Percentiles rank a stretch among this genome's conserved stretches.
phyloP scores from a whole-genome alignment of 331 rosid species.

The Rosa hybrid region DNA sequence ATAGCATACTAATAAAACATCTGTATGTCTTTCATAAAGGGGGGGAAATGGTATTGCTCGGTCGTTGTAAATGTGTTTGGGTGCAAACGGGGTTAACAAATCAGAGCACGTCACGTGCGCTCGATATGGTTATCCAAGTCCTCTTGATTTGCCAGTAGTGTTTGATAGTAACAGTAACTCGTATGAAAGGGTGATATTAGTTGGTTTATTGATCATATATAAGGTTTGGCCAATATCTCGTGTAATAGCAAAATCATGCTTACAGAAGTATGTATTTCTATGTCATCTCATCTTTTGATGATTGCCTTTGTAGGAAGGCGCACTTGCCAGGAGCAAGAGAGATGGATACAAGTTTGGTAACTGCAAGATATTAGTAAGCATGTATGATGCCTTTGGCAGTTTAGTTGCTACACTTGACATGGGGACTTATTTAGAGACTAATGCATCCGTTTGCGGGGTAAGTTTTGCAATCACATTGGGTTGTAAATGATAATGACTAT shows the following conservation, averaged over 20 bases:
- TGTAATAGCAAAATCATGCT: not conserved
- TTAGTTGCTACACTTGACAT: not conserved
- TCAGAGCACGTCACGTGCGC: not conserved
- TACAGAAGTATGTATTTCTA: not conserved
- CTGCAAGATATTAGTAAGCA: not conserved
- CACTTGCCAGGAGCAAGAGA: conserved; percentile 8
- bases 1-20: not conserved
- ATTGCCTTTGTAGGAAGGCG: conserved; percentile 6
- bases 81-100: not conserved
- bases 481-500: no score
- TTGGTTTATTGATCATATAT: not conserved
- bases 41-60: not conserved
- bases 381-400: conserved; percentile 19
- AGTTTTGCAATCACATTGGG: not conserved
- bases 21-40: not conserved
- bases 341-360: conserved; percentile 6
- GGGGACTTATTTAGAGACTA: not conserved
- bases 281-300: conserved; percentile 5
- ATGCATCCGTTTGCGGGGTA: not conserved
- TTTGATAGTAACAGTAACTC: not conserved
- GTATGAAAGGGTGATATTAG: not conserved
- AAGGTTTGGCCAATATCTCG: not conserved
- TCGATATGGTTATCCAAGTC: not conserved
- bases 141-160: not conserved
- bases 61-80: not conserved